phyloP scores from a whole-genome alignment of 345 rosid species.

The Trapa incisa region DNA sequence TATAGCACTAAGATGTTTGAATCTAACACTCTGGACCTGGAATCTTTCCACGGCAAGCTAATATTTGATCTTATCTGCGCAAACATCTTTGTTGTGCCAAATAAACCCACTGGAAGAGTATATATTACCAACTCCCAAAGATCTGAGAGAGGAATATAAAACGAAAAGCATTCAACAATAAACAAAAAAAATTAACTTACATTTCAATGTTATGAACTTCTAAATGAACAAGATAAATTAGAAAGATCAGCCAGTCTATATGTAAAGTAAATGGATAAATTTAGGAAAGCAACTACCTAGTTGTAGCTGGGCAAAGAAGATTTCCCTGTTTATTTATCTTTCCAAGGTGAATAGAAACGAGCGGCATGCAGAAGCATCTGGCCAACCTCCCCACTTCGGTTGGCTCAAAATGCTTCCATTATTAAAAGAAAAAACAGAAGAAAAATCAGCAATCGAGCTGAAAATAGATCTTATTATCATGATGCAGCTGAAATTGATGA shows the following conservation, averaged over 20 bases:
- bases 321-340: conserved; percentile 64
- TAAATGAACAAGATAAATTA: not conserved
- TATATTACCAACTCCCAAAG: not conserved
- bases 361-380: conserved; percentile 85
- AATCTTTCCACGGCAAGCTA: not conserved
- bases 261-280: not conserved
- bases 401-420: conserved; percentile 66
- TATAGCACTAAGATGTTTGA: not conserved
- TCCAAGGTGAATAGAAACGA: conserved; percentile 85
- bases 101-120: not conserved
- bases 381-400: conserved; percentile 85
- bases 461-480: not conserved
- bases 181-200: not conserved
- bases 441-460: not conserved
- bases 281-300: conserved; percentile 40
- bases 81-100: not conserved
- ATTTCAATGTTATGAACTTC: not conserved
- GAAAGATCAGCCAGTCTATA: not conserved
- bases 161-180: not conserved
- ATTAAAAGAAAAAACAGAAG: not conserved
- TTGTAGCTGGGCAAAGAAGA: conserved; percentile 46
- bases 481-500: too few species aligned
- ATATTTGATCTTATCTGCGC: not conserved
- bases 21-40: not conserved
- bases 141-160: not conserved